These are phyloP conservation scores for Fraxinus ornus DNA, from an alignment of 305 asterid genomes.

Conservation along the genomic window DNA sequence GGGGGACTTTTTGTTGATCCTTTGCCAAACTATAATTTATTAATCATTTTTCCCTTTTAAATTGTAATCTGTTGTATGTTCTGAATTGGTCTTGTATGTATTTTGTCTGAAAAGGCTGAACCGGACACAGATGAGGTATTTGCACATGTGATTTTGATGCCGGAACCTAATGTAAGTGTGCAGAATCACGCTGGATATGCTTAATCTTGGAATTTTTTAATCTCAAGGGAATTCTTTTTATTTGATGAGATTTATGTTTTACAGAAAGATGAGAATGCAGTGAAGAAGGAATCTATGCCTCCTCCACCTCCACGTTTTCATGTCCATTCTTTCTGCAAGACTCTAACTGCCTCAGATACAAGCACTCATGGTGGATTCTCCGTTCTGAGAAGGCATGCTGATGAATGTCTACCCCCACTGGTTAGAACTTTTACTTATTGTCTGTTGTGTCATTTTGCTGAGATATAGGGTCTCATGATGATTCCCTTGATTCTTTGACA, in stretches of 20 bases:
- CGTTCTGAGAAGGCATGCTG: slow-evolving; percentile 91
- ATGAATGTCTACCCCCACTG: slow-evolving; percentile 93
- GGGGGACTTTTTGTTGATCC: background rate
- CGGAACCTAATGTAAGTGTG: slow-evolving; percentile 64
- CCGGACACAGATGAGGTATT: slow-evolving; percentile 92
- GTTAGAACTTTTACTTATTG: slow-evolving; percentile 39
- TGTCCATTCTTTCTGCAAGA: slow-evolving; percentile 91
- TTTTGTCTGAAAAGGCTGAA: slow-evolving; percentile 64
- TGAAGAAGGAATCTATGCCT: slow-evolving; percentile 55
- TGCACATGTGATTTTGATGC: slow-evolving; percentile 85
- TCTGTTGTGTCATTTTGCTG: background rate
- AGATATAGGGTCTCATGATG: slow-evolving; percentile 14
- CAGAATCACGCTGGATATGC: background rate
- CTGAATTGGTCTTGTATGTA: background rate
- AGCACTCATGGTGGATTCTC: slow-evolving; percentile 98
- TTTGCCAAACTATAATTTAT: background rate
- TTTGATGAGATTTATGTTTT: slow-evolving; percentile 7
- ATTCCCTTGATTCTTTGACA: slow-evolving; percentile 28
- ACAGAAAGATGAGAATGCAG: slow-evolving; percentile 80
- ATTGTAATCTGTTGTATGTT: background rate
- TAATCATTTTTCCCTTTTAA: background rate
- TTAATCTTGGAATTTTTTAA: background rate
- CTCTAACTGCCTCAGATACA: slow-evolving; percentile 93
- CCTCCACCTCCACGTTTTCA: slow-evolving; percentile 60
- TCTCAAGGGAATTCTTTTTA: background rate